Percentiles rank a stretch among this genome's conserved stretches.
Conservation (phyloP, 495 filamentous ascomycete genomes). For the Extremus antarcticus region DNA sequence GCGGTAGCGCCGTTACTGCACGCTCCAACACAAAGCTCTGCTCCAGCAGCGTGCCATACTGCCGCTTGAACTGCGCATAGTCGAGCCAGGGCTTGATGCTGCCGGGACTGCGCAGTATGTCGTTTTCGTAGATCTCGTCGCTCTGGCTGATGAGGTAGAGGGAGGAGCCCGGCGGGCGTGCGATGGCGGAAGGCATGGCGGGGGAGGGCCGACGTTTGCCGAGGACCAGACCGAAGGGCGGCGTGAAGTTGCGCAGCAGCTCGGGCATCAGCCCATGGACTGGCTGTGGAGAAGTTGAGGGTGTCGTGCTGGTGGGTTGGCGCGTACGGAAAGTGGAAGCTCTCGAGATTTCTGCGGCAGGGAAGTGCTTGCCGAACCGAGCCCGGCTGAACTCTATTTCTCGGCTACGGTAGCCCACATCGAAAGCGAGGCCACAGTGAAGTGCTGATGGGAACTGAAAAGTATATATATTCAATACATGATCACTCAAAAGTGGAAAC, state of each 20-base stretch:
- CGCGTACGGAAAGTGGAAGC: no score
- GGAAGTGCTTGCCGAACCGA: no score
- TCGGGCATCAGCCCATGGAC: slow-evolving; percentile 41
- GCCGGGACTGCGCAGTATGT: slow-evolving; percentile 74
- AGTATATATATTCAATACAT: no score
- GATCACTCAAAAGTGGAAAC: no score
- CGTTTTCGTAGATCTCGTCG: slow-evolving; percentile 92
- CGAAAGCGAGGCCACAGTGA: no score
- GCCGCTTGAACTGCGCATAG: slow-evolving; percentile 85
- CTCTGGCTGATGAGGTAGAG: slow-evolving; percentile 55
- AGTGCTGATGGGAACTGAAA: no score
- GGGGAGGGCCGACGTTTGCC: slow-evolving; percentile 9
- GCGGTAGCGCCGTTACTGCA: slow-evolving; percentile 75
- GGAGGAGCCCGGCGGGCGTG: slow-evolving; percentile 12
- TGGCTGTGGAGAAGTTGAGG: neutral
- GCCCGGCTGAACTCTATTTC: no score
- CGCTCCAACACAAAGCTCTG: slow-evolving; percentile 91
- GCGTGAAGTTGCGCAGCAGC: slow-evolving; percentile 44
- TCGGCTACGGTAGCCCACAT: no score
- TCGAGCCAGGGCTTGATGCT: slow-evolving; percentile 92
- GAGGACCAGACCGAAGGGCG: slow-evolving; percentile 15
- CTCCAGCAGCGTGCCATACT: slow-evolving; percentile 76
- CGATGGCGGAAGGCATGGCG: neutral
- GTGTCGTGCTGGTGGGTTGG: no score
- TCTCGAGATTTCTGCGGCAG: no score